Evolutionary conservation across 2,329 filamentous ascomycete genomes (phyloP).

Genomic region (Bimuria novae-zelandiae): DNA sequence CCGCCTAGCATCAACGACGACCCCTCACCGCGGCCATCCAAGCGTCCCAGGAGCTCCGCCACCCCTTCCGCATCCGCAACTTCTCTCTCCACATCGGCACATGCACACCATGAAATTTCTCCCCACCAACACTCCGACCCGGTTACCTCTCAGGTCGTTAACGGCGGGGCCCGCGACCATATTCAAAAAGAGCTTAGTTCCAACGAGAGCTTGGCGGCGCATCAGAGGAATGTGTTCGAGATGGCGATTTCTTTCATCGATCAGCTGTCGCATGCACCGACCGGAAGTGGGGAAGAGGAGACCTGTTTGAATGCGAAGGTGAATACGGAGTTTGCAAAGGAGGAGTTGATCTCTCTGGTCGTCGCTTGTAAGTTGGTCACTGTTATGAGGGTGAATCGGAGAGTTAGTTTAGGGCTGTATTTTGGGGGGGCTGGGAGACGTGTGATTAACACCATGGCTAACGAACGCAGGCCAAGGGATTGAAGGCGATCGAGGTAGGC

Average conservation of each 20-base stretch:
- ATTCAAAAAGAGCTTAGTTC: constrained; percentile 38
- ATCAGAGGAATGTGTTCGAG: constrained; percentile 38
- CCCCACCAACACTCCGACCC: not conserved
- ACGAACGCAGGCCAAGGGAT: constrained; percentile 24
- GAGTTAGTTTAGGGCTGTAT: too few species aligned
- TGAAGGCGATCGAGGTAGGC: constrained; percentile 5
- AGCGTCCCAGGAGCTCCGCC: too few species aligned
- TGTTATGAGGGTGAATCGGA: not conserved
- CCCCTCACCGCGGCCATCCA: not conserved
- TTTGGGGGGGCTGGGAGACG: not conserved
- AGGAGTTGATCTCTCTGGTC: constrained; percentile 35
- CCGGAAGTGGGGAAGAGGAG: constrained; percentile 22
- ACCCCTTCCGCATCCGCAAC: too few species aligned
- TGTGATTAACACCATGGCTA: not conserved
- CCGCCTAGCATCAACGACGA: not conserved
- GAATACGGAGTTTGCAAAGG: constrained; percentile 28
- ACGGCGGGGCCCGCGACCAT: constrained; percentile 29
- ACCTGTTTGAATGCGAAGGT: constrained; percentile 25
- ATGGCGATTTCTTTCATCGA: constrained; percentile 38
- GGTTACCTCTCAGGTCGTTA: not conserved
- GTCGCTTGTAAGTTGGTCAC: not conserved
- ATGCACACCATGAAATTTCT: not conserved
- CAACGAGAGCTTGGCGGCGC: constrained; percentile 28
- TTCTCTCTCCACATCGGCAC: too few species aligned
- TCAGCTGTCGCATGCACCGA: constrained; percentile 30